These are phyloP conservation scores for Paxillus ammoniavirescens DNA, from an alignment of 768 basidiomycete genomes.

Conservation along the genomic window DNA sequence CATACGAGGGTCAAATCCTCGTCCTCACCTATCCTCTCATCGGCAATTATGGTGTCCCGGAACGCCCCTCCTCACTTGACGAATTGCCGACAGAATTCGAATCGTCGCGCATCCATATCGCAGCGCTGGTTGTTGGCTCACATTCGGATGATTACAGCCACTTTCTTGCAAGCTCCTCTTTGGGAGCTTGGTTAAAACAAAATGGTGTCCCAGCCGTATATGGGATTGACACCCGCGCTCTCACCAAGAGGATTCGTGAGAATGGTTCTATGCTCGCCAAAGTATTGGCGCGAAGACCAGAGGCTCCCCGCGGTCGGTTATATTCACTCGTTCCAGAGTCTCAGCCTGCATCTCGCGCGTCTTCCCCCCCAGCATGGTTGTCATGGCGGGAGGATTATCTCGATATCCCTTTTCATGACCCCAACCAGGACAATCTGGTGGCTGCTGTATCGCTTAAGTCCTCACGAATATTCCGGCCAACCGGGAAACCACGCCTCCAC, in stretches of 20 bases:
- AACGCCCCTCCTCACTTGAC: conserved; percentile 50
- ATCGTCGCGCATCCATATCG: conserved; percentile 90
- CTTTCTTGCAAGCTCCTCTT: conserved; percentile 85
- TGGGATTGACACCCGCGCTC: conserved; percentile 93
- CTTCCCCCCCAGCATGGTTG: conserved; percentile 51
- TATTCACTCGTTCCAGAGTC: conserved; percentile 36
- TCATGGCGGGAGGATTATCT: conserved; percentile 85
- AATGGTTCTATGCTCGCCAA: conserved; percentile 92
- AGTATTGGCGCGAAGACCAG: conserved; percentile 64
- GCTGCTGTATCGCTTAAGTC: conserved; percentile 76
- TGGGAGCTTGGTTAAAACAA: conserved; percentile 93
- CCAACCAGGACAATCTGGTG: conserved; percentile 88
- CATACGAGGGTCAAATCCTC: conserved; percentile 97
- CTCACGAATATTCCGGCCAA: conserved; percentile 69
- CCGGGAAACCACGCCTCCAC: conserved; percentile 55
- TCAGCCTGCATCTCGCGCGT: conserved; percentile 43
- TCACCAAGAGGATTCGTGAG: conserved; percentile 95
- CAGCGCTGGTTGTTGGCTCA: conserved; percentile 88
- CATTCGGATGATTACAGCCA: conserved; percentile 95
- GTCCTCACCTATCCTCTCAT: conserved; percentile 95
- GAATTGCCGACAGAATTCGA: conserved; percentile 80
- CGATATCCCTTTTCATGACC: conserved; percentile 81
- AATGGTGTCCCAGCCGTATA: conserved; percentile 92
- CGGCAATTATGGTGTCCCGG: conserved; percentile 97
- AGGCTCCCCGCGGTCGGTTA: conserved; percentile 39